Conservation (phyloP, 2,329 filamentous ascomycete genomes). For the Aspergillus aculeatinus region DNA sequence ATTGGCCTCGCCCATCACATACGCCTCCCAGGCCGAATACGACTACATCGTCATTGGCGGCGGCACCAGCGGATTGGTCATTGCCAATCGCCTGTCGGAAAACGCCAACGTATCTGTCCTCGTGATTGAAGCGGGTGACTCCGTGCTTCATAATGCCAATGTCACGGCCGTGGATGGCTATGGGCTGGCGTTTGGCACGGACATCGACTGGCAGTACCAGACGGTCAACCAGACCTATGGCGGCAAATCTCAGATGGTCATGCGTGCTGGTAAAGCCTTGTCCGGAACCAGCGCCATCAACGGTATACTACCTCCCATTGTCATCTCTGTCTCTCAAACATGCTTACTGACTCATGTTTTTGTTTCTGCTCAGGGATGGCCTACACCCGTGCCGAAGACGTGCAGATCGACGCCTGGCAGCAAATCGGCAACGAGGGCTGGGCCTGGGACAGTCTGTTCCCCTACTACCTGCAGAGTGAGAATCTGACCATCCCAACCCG, state of each 20-base stretch:
- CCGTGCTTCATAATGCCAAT: conserved; percentile 29
- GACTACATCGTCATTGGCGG: conserved; percentile 37
- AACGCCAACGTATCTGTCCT: conserved; percentile 26
- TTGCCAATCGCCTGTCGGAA: conserved; percentile 39
- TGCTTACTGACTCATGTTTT: too few relatives aligned
- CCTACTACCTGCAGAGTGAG: conserved; percentile 31
- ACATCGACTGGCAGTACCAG: conserved; percentile 46
- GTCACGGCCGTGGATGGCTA: conserved; percentile 22
- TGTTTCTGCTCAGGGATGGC: conserved; percentile 32
- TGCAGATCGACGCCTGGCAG: conserved; percentile 43
- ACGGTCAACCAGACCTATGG: conserved; percentile 44
- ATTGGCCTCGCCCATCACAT: not conserved
- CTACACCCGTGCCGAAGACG: conserved; percentile 39
- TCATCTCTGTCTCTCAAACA: not conserved
- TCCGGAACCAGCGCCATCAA: conserved; percentile 49
- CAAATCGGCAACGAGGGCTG: conserved; percentile 33
- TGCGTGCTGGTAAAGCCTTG: conserved; percentile 45
- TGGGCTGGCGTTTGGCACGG: conserved; percentile 34
- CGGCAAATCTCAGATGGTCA: conserved; percentile 31
- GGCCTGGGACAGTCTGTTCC: conserved; percentile 33
- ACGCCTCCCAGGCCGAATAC: conserved; percentile 15
- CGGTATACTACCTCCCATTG: conserved; percentile 20
- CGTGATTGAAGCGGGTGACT: conserved; percentile 35
- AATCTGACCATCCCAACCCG: conserved; percentile 16
- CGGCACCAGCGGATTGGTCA: conserved; percentile 35